Conservation (phyloP, 768 basidiomycete species). For the Suillus sp. region DNA sequence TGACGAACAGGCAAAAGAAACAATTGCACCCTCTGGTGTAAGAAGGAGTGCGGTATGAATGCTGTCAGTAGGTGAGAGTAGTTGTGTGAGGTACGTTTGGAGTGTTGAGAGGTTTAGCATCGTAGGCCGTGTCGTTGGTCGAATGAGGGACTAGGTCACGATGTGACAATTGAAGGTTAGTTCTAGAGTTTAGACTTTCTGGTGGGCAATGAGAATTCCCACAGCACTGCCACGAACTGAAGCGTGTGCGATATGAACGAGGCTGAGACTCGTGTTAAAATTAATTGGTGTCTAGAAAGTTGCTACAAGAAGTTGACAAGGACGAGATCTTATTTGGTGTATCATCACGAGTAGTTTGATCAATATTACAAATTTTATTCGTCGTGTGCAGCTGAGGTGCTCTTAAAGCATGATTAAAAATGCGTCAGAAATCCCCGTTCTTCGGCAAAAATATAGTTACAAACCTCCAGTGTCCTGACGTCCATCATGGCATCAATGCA, state of each 20-base stretch:
- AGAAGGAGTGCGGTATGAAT: slow-evolving; percentile 74
- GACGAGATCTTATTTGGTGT: too few relatives aligned
- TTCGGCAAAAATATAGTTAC: background rate
- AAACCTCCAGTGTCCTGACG: background rate
- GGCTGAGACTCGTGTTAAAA: too few relatives aligned
- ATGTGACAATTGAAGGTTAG: background rate
- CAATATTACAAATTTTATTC: too few relatives aligned
- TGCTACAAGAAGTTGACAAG: too few relatives aligned
- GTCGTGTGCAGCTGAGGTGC: too few relatives aligned
- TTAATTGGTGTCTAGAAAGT: too few relatives aligned
- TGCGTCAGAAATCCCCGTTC: background rate
- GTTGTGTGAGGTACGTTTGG: slow-evolving; percentile 63
- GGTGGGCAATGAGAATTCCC: background rate
- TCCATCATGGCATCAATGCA: background rate
- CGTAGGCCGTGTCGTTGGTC: background rate
- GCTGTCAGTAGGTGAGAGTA: slow-evolving; percentile 53
- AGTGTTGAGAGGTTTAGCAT: slow-evolving; percentile 76
- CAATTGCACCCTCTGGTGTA: slow-evolving; percentile 73
- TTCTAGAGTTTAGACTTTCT: background rate
- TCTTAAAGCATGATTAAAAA: too few relatives aligned
- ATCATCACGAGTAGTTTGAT: too few relatives aligned
- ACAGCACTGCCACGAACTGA: background rate
- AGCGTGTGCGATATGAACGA: background rate
- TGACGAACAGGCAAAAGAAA: slow-evolving; percentile 62
- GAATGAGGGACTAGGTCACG: background rate